Percentiles rank a stretch among this genome's conserved stretches.
These are phyloP conservation scores for Phytophthora meadii DNA, from an alignment of 352 stramenopile species.

Conservation along the genomic window DNA sequence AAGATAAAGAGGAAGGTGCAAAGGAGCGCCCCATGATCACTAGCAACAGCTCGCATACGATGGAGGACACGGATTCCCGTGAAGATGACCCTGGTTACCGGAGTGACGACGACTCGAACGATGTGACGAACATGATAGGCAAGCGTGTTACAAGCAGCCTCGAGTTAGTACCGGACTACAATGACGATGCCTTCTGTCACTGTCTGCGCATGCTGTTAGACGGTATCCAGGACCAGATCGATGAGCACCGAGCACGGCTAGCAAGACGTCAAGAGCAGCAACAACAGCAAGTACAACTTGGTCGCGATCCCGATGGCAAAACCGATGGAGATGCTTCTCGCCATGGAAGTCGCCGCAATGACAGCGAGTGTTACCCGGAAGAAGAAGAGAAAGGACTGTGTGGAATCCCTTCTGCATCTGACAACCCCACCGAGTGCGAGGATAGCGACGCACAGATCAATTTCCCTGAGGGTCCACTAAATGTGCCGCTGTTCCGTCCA, in stretches of 20 bases:
- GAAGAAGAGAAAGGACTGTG: conserved; percentile 27
- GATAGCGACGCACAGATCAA: conserved; percentile 19
- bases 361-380: conserved; percentile 21
- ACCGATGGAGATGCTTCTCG: conserved; percentile 12
- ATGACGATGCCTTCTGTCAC: conserved; percentile 70
- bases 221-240: conserved; percentile 85
- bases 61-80: conserved; percentile 28
- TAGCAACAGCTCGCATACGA: conserved; percentile 36
- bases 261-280: conserved; percentile 45
- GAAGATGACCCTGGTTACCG: conserved; percentile 23
- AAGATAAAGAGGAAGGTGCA: conserved; percentile 3
- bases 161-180: conserved; percentile 49
- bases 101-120: conserved; percentile 18
- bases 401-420: conserved; percentile 7
- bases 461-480: conserved; percentile 24
- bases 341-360: conserved; percentile 24
- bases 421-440: conserved; percentile 26
- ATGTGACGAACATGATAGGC: conserved; percentile 12
- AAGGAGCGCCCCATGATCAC: conserved; percentile 12
- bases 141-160: conserved; percentile 28
- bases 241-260: conserved; percentile 70
- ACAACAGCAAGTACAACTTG: conserved; percentile 34
- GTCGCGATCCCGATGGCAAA: conserved; percentile 32
- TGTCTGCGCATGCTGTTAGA: conserved; percentile 77
- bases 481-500: conserved; percentile 30